These are phyloP conservation scores for Fulvia fulva DNA, from an alignment of 2,329 filamentous ascomycete genomes.

Conservation along the genomic window DNA sequence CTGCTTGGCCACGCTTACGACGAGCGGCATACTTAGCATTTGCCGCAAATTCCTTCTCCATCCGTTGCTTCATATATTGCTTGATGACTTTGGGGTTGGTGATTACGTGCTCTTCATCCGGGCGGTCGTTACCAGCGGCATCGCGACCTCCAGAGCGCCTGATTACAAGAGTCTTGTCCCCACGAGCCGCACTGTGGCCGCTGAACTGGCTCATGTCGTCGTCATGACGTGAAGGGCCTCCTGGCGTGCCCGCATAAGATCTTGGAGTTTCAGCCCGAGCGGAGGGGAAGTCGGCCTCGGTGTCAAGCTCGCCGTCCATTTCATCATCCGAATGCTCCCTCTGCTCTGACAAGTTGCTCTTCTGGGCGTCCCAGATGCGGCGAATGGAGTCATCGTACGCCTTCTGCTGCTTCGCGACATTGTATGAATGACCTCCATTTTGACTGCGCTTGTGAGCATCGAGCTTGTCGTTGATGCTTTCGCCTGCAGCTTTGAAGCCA, in stretches of 20 bases:
- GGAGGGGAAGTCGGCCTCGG: slow-evolving; percentile 37
- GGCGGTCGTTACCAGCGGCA: slow-evolving; percentile 54
- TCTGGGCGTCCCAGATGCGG: slow-evolving; percentile 89
- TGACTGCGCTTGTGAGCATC: slow-evolving; percentile 69
- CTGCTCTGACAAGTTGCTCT: slow-evolving; percentile 67
- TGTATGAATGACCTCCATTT: slow-evolving; percentile 88
- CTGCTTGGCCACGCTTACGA: neutral
- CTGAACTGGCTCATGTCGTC: slow-evolving; percentile 63
- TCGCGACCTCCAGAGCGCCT: slow-evolving; percentile 60
- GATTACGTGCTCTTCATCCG: slow-evolving; percentile 22
- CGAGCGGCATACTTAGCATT: slow-evolving; percentile 55
- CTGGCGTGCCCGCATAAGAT: slow-evolving; percentile 61
- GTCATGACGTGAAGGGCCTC: slow-evolving; percentile 54
- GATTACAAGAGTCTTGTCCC: slow-evolving; percentile 68
- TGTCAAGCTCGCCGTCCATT: slow-evolving; percentile 55
- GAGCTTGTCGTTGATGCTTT: slow-evolving; percentile 82
- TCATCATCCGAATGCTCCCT: slow-evolving; percentile 73
- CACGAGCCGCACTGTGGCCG: slow-evolving; percentile 42
- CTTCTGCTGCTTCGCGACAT: slow-evolving; percentile 88
- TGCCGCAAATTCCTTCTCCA: slow-evolving; percentile 66
- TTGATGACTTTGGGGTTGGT: slow-evolving; percentile 78
- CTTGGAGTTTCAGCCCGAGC: slow-evolving; percentile 57
- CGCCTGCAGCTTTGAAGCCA: slow-evolving; percentile 84
- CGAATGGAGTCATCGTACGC: slow-evolving; percentile 89
- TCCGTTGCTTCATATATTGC: slow-evolving; percentile 78